Base-by-base conservation (phyloP, 2,329 filamentous ascomycete genomes). In the Ciborinia camelliae region DNA sequence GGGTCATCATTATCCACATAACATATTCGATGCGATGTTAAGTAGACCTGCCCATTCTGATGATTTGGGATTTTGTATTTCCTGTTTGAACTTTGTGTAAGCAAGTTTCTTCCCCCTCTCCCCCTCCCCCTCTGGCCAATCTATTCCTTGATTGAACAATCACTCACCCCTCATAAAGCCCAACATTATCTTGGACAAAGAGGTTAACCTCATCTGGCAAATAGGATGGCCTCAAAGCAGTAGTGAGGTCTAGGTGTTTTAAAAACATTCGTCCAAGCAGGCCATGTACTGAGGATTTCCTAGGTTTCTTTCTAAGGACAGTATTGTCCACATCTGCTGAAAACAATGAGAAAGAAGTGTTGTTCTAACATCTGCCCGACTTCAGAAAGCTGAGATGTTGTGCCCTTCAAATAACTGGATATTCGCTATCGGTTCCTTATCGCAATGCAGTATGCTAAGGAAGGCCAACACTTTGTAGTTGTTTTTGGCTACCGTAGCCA, bases 131-230 rank as follows among this genome's bases (percentile, higher is more conserved):
- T n/a, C n/a, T n/a, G n/a, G n/a, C n/a, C n/a, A n/a, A n/a, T n/a
- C n/a, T 9, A 23, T 32, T 30, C 23, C 12, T n/a, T 52, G 28
- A 30, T 39, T 43, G 52, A 28, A 20, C 28, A 26, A 55, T 53
- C 59, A 80, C 87, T 79, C 83, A 96, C 92, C 95, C 95, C 83
- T 98, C 92, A 80, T 99, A 99, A 68, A 99, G 83, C 71, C 95
- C 95, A 73, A 99, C 93, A 77, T 92, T 93, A 82, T 98, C 93
- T 81, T 98, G 94, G 65, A 99, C 94, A 79, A 97, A 98, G 66
- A 99, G 84, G 63, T 98, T 83, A 71, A 91, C 90, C 84, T 99
- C 95, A 82, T 97, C 95, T 74, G 92, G 90, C 71, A 96, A 85
- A 76, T 97, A 90, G 67, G 89, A 90, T 73, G 95, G 95, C 82